A percentile compares a stretch with the other conserved stretches of the same genome.
Conservation (phyloP, 345 rosid genomes). For the Syzygium oleosum region DNA sequence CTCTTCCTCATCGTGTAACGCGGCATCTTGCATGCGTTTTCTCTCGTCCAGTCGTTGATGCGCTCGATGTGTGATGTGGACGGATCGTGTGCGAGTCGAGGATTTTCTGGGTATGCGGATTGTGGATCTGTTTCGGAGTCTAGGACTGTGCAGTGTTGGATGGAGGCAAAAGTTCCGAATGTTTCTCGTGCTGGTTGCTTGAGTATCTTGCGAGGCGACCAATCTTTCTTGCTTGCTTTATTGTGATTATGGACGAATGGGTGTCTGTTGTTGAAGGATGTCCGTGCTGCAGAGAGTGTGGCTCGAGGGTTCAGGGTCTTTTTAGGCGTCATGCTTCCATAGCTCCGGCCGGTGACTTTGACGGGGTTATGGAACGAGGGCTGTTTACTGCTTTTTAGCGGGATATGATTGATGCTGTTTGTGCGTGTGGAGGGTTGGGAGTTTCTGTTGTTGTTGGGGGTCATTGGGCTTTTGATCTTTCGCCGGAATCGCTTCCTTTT, state of each 20-base stretch:
- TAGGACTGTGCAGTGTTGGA: not conserved
- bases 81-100: not conserved
- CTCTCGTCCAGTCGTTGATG: not conserved
- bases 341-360: not conserved
- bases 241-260: not conserved
- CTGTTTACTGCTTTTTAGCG: not conserved
- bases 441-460: not conserved
- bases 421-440: not conserved
- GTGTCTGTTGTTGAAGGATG: not conserved
- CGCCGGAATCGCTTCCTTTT: not conserved
- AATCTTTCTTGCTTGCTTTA: not conserved
- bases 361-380: not conserved
- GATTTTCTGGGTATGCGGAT: not conserved
- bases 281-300: not conserved
- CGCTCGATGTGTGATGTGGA: not conserved
- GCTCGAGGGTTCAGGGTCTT: not conserved
- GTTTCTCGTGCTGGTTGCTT: not conserved
- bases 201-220: not conserved
- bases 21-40: not conserved
- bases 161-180: not conserved
- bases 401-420: not conserved
- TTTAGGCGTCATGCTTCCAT: not conserved
- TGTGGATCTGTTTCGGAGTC: not conserved
- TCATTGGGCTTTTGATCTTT: not conserved
- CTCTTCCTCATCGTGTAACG: not conserved